Conservation (phyloP, 192 early-diverging fungal species). For the Podila epigama region DNA sequence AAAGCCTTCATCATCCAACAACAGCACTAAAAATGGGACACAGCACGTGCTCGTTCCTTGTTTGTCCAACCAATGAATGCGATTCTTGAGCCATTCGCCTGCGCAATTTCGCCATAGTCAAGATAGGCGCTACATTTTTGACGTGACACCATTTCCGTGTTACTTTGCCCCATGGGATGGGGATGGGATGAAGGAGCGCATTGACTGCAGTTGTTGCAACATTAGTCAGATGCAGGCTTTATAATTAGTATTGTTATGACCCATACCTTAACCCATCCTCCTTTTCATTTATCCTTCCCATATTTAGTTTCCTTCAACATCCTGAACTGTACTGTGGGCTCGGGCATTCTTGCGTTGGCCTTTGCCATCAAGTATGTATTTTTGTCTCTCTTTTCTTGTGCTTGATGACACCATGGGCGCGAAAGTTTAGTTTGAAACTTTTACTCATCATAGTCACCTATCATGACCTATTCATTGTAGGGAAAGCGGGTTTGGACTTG, state of each 20-base stretch:
- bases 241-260: background rate
- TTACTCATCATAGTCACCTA: background rate
- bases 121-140: too few species aligned
- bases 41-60: too few species aligned
- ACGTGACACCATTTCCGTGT: background rate
- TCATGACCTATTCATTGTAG: background rate
- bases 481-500: slow-evolving; percentile 64
- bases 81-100: too few species aligned
- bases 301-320: slow-evolving; percentile 60
- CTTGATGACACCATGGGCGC: too few species aligned
- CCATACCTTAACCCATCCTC: background rate
- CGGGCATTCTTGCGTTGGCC: slow-evolving; percentile 71
- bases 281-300: background rate
- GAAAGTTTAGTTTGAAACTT: too few species aligned
- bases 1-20: too few species aligned
- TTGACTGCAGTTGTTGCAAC: background rate
- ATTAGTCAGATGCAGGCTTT: background rate
- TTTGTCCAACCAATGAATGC: too few species aligned
- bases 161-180: background rate
- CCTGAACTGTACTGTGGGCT: slow-evolving; percentile 74
- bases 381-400: background rate
- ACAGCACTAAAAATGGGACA: too few species aligned
- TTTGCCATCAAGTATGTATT: slow-evolving; percentile 61
- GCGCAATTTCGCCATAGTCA: too few species aligned
- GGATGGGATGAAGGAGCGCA: background rate